phyloP scores from a whole-genome alignment of 1,284 basidiomycete species.

The Leccinum idahoense region DNA sequence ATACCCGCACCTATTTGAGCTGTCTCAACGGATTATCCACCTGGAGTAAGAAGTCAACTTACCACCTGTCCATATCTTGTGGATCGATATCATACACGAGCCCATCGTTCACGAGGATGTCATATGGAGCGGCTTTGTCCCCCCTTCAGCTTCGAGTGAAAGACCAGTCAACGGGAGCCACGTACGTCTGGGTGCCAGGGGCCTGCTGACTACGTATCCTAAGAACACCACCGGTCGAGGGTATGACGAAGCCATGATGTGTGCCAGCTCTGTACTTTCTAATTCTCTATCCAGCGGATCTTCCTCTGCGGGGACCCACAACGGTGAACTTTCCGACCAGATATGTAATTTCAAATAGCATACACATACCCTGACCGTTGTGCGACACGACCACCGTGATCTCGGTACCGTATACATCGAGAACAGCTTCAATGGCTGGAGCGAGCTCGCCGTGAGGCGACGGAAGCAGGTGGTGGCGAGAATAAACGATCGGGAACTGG shows the following conservation, averaged over 20 bases:
- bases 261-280: conserved; percentile 79
- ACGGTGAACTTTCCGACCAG: not conserved
- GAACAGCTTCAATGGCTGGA: conserved; percentile 85
- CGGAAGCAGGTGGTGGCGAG: conserved; percentile 85
- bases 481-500: conserved; percentile 87
- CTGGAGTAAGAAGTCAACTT: conserved; percentile 13
- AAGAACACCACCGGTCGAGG: conserved; percentile 83
- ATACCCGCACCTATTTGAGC: conserved; percentile 74
- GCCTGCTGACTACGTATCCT: conserved; percentile 82
- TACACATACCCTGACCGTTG: conserved; percentile 77
- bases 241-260: conserved; percentile 71
- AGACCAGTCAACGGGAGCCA: conserved; percentile 7
- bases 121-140: conserved; percentile 71
- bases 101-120: conserved; percentile 74
- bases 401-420: conserved; percentile 79
- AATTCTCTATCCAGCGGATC: conserved; percentile 85
- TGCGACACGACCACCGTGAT: conserved; percentile 85
- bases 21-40: not conserved
- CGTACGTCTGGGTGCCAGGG: conserved; percentile 66
- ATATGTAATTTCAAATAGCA: not conserved
- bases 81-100: conserved; percentile 71
- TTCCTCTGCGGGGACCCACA: conserved; percentile 49
- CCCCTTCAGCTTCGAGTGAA: conserved; percentile 11
- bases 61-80: conserved; percentile 71
- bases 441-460: conserved; percentile 88